Conservation (phyloP, 306 rosid species). For the Macrotyloma uniflorum region DNA sequence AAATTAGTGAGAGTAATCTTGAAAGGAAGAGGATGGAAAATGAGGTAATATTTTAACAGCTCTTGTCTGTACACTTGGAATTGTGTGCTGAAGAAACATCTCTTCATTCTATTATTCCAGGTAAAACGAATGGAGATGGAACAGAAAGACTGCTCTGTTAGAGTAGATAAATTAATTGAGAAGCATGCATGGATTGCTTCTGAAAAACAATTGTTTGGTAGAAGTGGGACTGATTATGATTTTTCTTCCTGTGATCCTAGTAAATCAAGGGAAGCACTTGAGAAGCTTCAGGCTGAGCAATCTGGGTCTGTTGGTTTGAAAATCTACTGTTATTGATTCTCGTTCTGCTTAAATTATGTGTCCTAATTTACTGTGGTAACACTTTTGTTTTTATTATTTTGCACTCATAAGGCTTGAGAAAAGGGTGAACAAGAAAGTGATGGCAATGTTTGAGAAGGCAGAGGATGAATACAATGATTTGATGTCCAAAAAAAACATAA, state of each 20-base stretch:
- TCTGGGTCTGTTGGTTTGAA: constrained; percentile 68
- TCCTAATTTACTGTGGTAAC: constrained; percentile 32
- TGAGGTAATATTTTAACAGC: constrained; percentile 58
- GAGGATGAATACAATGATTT: constrained; percentile 97
- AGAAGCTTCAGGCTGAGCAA: constrained; percentile 80
- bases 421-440: constrained; percentile 98
- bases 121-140: constrained; percentile 87
- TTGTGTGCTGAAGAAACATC: constrained; percentile 37
- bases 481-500: constrained; percentile 92
- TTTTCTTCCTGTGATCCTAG: constrained; percentile 70
- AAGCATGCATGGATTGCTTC: constrained; percentile 94
- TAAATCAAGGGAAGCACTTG: constrained; percentile 76
- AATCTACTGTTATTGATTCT: constrained; percentile 18
- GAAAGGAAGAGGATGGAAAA: constrained; percentile 95
- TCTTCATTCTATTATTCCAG: constrained; percentile 48
- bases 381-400: constrained; percentile 21
- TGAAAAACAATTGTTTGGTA: constrained; percentile 86
- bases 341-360: constrained; percentile 3
- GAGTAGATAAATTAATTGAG: constrained; percentile 87
- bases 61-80: neutral
- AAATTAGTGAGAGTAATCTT: constrained; percentile 77
- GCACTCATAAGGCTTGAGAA: constrained; percentile 79
- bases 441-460: constrained; percentile 99
- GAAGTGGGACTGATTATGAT: constrained; percentile 92
- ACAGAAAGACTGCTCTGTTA: constrained; percentile 79